Percentiles rank a stretch among this genome's conserved stretches.
These are phyloP conservation scores for Schwanniomyces occidentalis DNA, from an alignment of 805 yeast genomes.

Conservation along the genomic window DNA sequence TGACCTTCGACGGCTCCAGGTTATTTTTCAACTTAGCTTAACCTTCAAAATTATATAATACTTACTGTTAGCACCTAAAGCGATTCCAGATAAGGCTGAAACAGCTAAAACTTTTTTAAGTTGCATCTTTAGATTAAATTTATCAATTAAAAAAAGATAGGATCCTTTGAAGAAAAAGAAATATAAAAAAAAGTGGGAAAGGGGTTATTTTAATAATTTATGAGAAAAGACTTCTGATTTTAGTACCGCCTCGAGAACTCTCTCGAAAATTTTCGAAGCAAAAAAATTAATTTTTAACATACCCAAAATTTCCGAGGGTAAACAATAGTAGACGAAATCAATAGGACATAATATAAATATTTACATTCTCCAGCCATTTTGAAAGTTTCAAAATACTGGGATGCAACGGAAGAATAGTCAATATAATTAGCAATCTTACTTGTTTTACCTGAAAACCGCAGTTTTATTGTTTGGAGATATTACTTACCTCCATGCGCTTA, in stretches of 20 bases:
- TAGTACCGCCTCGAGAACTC: slow-evolving; percentile 11
- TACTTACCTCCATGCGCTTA: too few species aligned
- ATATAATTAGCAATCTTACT: too few species aligned
- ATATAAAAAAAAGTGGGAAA: slow-evolving; percentile 5
- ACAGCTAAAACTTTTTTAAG: slow-evolving; percentile 51
- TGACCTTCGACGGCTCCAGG: too few species aligned
- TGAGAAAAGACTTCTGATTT: slow-evolving; percentile 2
- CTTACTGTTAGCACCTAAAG: slow-evolving; percentile 31
- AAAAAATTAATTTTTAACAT: neutral
- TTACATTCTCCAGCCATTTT: too few species aligned
- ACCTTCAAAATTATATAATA: too few species aligned
- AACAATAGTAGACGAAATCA: too few species aligned
- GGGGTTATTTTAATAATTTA: slow-evolving; percentile 2
- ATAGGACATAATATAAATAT: too few species aligned
- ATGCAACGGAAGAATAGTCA: too few species aligned
- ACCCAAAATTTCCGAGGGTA: slow-evolving; percentile 9
- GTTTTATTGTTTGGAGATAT: too few species aligned
- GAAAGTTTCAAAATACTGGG: too few species aligned
- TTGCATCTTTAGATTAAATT: slow-evolving; percentile 45
- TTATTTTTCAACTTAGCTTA: too few species aligned
- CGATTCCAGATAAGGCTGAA: slow-evolving; percentile 52
- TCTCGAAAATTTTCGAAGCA: slow-evolving; percentile 4
- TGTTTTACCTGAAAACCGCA: too few species aligned
- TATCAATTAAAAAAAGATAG: slow-evolving; percentile 8
- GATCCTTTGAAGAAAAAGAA: slow-evolving; percentile 8